Evolutionary conservation across 2,329 filamentous ascomycete species (phyloP).

Genomic region (Lecanoromycetidae sp.): DNA sequence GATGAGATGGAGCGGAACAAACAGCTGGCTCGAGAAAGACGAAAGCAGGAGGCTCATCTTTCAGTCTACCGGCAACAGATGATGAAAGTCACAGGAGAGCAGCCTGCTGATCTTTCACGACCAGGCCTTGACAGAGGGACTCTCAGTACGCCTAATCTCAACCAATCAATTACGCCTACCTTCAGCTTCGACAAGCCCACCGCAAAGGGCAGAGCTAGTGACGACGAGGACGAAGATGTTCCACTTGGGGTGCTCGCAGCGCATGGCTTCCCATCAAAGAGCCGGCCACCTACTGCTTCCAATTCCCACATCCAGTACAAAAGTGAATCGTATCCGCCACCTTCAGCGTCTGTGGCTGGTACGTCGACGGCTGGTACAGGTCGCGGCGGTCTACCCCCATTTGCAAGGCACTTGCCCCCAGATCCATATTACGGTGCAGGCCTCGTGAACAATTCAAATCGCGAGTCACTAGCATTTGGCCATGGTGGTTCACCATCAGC

Average conservation of each 20-base stretch:
- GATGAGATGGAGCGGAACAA: conserved; percentile 67
- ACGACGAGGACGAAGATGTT: conserved; percentile 74
- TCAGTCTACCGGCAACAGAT: conserved; percentile 84
- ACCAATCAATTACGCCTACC: conserved; percentile 26
- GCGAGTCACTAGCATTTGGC: conserved; percentile 63
- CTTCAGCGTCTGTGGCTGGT: conserved; percentile 46
- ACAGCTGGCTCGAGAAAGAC: conserved; percentile 61
- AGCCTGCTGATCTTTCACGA: conserved; percentile 40
- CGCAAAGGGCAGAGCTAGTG: conserved; percentile 27
- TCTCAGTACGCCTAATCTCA: conserved; percentile 52
- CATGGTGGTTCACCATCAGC: conserved; percentile 19
- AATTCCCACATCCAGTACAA: conserved; percentile 51
- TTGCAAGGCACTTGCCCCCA: conserved; percentile 67
- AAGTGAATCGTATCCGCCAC: conserved; percentile 36
- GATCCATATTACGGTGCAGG: conserved; percentile 77
- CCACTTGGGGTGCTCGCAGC: conserved; percentile 76
- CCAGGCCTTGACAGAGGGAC: conserved; percentile 44
- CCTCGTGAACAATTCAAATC: conserved; percentile 56
- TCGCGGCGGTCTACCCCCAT: conserved; percentile 59
- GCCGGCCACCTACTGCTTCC: conserved; percentile 57
- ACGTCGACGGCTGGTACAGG: conserved; percentile 26
- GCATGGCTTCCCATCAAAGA: conserved; percentile 74
- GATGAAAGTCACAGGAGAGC: conserved; percentile 87
- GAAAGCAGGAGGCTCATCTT: conserved; percentile 83
- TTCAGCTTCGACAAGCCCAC: conserved; percentile 27